phyloP scores from a whole-genome alignment of 306 rosid species.

The Quercus suber region DNA sequence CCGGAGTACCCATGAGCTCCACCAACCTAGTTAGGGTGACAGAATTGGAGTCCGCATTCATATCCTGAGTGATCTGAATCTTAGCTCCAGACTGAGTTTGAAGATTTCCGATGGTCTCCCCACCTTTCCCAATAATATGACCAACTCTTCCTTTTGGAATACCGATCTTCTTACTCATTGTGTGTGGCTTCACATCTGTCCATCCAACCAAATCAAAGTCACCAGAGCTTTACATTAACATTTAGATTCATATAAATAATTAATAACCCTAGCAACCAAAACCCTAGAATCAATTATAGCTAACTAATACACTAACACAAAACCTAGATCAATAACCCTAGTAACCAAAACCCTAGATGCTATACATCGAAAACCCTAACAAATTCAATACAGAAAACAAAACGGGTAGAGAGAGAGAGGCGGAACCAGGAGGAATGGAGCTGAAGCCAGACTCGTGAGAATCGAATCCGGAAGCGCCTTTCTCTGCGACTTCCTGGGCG shows the following conservation, averaged over 20 bases:
- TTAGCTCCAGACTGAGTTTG: slow-evolving; percentile 93
- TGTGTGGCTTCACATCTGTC: slow-evolving; percentile 24
- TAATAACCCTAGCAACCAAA: too few species aligned
- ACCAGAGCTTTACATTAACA: too few species aligned
- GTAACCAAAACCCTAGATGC: too few species aligned
- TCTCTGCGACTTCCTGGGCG: too few species aligned
- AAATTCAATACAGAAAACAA: background rate
- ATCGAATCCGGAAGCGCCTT: too few species aligned
- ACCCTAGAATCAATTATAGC: too few species aligned
- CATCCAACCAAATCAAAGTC: too few species aligned
- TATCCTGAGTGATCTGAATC: slow-evolving; percentile 74
- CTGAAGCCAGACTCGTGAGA: slow-evolving; percentile 6
- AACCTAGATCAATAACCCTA: too few species aligned
- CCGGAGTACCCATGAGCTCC: slow-evolving; percentile 86
- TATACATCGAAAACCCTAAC: too few species aligned
- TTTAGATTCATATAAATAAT: too few species aligned
- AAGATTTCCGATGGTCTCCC: slow-evolving; percentile 95
- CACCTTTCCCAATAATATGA: slow-evolving; percentile 90
- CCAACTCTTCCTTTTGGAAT: slow-evolving; percentile 96
- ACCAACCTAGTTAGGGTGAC: slow-evolving; percentile 47
- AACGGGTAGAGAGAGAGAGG: background rate
- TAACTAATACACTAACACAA: too few species aligned
- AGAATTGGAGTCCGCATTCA: too few species aligned
- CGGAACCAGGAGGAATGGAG: slow-evolving; percentile 28
- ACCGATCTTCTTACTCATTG: slow-evolving; percentile 65